Conservation (phyloP, 768 basidiomycete species). For the Rhizopogon roseolus region DNA sequence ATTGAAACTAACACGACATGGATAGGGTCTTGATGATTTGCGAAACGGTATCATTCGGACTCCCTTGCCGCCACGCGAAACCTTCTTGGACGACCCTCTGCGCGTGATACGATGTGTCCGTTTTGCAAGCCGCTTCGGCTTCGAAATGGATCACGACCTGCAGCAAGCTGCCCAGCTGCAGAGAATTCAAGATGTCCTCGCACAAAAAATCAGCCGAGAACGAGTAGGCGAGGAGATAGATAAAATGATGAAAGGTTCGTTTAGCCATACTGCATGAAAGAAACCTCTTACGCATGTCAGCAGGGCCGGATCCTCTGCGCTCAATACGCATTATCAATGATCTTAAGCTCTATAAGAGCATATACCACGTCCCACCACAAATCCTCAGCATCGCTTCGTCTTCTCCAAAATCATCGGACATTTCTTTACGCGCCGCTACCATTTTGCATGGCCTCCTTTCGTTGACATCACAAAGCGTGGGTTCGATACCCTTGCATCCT, state of each 20-base stretch:
- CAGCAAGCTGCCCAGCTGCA: slow-evolving; percentile 55
- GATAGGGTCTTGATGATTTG: slow-evolving; percentile 82
- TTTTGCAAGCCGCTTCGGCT: slow-evolving; percentile 90
- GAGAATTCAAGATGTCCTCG: slow-evolving; percentile 63
- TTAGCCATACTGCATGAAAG: not conserved
- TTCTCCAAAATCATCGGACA: slow-evolving; percentile 30
- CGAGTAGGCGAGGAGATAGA: slow-evolving; percentile 87
- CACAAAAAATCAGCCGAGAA: slow-evolving; percentile 83
- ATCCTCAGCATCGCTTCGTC: slow-evolving; percentile 41
- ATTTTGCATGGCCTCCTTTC: slow-evolving; percentile 51
- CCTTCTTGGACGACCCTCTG: slow-evolving; percentile 92
- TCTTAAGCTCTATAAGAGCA: slow-evolving; percentile 62
- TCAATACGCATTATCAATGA: slow-evolving; percentile 73
- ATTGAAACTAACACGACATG: slow-evolving; percentile 7
- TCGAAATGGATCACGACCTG: slow-evolving; percentile 67
- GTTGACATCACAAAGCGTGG: slow-evolving; percentile 8
- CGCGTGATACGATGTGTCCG: slow-evolving; percentile 87
- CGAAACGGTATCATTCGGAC: slow-evolving; percentile 77
- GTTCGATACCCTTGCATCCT: slow-evolving; percentile 40
- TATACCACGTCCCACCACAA: slow-evolving; percentile 55
- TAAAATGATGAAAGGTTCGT: slow-evolving; percentile 89
- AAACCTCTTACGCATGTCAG: not conserved
- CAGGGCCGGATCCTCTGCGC: slow-evolving; percentile 71
- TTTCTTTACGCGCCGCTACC: slow-evolving; percentile 50
- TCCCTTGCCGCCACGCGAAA: slow-evolving; percentile 79